phyloP scores from a whole-genome alignment of 441 rosid genomes.

The Bruguiera hainesii region DNA sequence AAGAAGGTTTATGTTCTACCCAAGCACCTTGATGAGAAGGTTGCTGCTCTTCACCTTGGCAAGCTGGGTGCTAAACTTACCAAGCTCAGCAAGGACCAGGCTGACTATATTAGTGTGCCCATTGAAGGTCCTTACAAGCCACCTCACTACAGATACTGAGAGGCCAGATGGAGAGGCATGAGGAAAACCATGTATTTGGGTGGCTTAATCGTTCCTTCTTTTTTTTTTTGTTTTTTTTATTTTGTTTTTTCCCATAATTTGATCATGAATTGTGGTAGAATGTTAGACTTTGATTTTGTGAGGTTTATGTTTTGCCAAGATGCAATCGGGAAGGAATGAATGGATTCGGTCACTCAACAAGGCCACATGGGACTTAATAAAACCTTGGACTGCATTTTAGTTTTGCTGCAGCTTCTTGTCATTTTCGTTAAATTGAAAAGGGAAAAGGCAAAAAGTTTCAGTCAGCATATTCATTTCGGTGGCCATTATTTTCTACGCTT shows the following conservation, averaged over 20 bases:
- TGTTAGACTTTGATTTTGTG: conserved; percentile 15
- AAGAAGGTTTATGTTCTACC: conserved; percentile 88
- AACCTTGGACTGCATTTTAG: conserved; percentile 20
- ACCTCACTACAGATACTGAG: conserved; percentile 83
- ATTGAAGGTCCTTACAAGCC: conserved; percentile 96
- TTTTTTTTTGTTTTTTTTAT: background rate
- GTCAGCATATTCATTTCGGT: too few relatives aligned
- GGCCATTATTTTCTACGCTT: too few relatives aligned
- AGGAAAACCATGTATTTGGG: background rate
- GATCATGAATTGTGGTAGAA: conserved; percentile 17
- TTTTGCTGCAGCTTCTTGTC: conserved; percentile 11
- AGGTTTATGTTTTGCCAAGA: conserved; percentile 31
- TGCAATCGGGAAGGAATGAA: conserved; percentile 16
- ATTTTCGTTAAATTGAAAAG: too few relatives aligned
- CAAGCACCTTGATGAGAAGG: conserved; percentile 93
- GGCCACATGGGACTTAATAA: conserved; percentile 34
- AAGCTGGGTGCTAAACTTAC: conserved; percentile 90
- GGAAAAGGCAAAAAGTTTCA: too few relatives aligned
- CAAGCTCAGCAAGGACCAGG: conserved; percentile 71
- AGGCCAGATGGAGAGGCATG: background rate
- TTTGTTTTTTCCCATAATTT: background rate
- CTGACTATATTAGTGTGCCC: conserved; percentile 78
- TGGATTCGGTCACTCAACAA: conserved; percentile 23
- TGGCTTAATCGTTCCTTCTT: conserved; percentile 11
- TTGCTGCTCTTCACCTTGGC: conserved; percentile 80